Evolutionary conservation across 2,329 filamentous ascomycete species (phyloP).

Genomic region (Ampelomyces quisqualis): DNA sequence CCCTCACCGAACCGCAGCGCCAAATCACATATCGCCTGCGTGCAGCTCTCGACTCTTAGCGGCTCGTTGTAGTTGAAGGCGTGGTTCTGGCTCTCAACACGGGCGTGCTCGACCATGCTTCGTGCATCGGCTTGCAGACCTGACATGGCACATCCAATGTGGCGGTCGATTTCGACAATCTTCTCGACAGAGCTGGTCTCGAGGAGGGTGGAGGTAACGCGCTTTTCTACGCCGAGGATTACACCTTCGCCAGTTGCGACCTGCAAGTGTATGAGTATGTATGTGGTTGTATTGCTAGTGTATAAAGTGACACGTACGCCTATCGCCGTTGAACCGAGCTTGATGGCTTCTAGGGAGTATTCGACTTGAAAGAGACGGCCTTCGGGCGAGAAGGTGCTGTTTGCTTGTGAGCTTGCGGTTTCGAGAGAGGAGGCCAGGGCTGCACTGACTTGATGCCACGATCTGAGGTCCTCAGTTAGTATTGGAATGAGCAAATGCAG

Average conservation of each 20-base stretch:
- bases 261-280: constrained; percentile 40
- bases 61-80: constrained; percentile 97
- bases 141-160: constrained; percentile 99
- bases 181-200: constrained; percentile 98
- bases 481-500: too few relatives aligned
- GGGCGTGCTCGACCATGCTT: constrained; percentile 97
- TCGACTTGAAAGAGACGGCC: constrained; percentile 99
- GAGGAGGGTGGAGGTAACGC: constrained; percentile 94
- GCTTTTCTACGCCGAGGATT: constrained; percentile 97
- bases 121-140: constrained; percentile 96
- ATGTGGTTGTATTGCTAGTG: background rate
- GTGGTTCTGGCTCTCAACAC: constrained; percentile 95
- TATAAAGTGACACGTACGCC: constrained; percentile 59
- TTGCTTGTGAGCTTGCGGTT: constrained; percentile 25
- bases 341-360: constrained; percentile 99
- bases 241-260: constrained; percentile 93
- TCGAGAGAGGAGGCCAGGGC: constrained; percentile 13
- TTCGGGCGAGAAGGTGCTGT: constrained; percentile 97
- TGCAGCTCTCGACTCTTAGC: constrained; percentile 94
- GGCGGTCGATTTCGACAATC: constrained; percentile 98
- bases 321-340: constrained; percentile 97
- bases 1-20: constrained; percentile 95
- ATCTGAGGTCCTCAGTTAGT: constrained; percentile 65
- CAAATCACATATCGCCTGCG: constrained; percentile 96
- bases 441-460: constrained; percentile 88